A percentile compares a stretch with the other conserved stretches of the same genome.
Evolutionary conservation across 331 rosid species (phyloP).

Genomic region (Stylosanthes scabra): DNA sequence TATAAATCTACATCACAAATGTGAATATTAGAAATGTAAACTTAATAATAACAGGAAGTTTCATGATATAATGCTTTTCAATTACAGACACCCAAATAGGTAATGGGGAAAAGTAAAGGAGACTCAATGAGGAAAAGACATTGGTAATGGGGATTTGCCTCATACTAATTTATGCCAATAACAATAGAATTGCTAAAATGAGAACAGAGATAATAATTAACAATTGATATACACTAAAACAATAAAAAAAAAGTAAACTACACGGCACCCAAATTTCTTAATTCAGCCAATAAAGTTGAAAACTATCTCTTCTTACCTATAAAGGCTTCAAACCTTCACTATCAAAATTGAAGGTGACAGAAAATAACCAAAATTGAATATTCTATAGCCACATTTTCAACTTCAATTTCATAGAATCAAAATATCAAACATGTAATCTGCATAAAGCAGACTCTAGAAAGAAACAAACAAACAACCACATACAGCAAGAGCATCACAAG

Average conservation of each 20-base stretch:
- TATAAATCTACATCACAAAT: constrained; percentile 5
- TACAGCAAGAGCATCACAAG: not conserved
- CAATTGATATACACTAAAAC: constrained; percentile 25
- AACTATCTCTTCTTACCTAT: not conserved
- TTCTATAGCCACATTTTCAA: not conserved
- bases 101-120: not conserved
- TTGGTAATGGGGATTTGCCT: not conserved
- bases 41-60: not conserved
- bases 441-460: not conserved
- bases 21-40: constrained; percentile 11
- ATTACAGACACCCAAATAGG: no score
- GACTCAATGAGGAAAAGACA: constrained; percentile 4
- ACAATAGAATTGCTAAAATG: constrained; percentile 18
- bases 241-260: constrained; percentile 16
- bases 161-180: constrained; percentile 9
- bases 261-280: constrained; percentile 19
- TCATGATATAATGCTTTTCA: not conserved
- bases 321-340: not conserved
- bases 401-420: constrained; percentile 16
- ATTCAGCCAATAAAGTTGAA: constrained; percentile 14
- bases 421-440: not conserved
- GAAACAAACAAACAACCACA: constrained; percentile 16
- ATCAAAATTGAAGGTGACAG: not conserved
- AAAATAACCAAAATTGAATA: not conserved
- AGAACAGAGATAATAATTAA: constrained; percentile 16